Evolutionary conservation across 2,329 filamentous ascomycete species (phyloP), one percentile per base, ranked within the genome.

Genomic region (Ascochyta koolunga): DNA sequence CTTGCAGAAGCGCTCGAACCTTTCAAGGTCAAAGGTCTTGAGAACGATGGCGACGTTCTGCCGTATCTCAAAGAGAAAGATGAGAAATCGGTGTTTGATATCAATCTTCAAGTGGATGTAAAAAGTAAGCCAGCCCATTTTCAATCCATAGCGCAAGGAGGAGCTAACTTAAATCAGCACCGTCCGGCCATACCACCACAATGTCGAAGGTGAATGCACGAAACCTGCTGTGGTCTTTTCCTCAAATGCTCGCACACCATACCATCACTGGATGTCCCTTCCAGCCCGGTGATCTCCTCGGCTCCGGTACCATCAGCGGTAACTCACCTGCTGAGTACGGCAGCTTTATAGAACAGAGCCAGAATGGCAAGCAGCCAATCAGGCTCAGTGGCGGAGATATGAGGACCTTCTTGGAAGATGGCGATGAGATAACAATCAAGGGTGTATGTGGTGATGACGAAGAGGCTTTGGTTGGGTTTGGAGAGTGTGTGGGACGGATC

Each of bases 171-270:
- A 38, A 8, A 18, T 56, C 63, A 70, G 76, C 78, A 29, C 67
- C 74, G 33, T 78, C 79, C 9, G 82, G 81, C 25, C 76, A 78
- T 43, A 77, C 81, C 0, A 86, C 83, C 0, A 84, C 83, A 0
- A 82, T 93, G 40, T 79, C 82, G 1, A 68, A 80, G 76, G 57
- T 88, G 81, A 56, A 88, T 81, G 83, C 86, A 9, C 83, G 80
- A 60, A 83, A 93, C 66, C 79, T 93, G 10, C 79, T 93, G n/a
- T 93, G 86, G 82, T 92, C 89, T 0, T 93, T 93, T 76, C 84
- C 88, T 4, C 90, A 93, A 72, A 92, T 93, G 89, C 79, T 93
- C 35, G 84, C 90, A 1, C 90, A 93, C 70, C 90, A 93, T 70
- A 86, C 87, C 1, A 82, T 90, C 40, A 89, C 87, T 1, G 90